Conservation (phyloP, 1,139 yeast species). For the Tardiomyces digboiensis region DNA sequence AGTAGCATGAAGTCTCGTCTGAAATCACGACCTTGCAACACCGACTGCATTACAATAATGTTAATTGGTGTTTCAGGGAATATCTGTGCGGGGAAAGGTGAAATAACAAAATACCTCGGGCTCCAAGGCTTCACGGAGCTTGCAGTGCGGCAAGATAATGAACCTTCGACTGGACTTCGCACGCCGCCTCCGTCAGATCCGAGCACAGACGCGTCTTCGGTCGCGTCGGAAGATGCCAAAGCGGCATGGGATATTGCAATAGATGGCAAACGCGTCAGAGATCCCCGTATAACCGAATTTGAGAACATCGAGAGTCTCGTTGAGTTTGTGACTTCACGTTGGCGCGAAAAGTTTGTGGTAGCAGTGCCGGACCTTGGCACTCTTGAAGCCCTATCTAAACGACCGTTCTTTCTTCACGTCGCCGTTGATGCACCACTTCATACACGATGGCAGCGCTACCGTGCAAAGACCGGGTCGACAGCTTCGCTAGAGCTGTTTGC, state of each 20-base stretch:
- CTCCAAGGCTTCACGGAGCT: constrained; percentile 44
- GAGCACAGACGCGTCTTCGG: constrained; percentile 3
- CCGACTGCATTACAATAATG: constrained; percentile 34
- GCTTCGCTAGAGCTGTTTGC: constrained; percentile 32
- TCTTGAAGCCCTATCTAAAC: constrained; percentile 44
- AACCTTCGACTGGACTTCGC: neutral
- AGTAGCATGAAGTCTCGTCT: too few relatives aligned
- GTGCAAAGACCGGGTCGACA: constrained; percentile 7
- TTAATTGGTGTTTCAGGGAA: constrained; percentile 73
- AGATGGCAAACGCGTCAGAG: neutral
- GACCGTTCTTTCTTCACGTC: constrained; percentile 83
- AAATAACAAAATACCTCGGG: constrained; percentile 48
- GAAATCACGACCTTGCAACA: neutral
- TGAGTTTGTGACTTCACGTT: constrained; percentile 56
- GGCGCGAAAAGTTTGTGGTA: constrained; percentile 58
- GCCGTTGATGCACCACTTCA: constrained; percentile 68
- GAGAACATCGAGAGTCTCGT: constrained; percentile 38
- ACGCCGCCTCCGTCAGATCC: constrained; percentile 3
- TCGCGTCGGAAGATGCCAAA: constrained; percentile 2
- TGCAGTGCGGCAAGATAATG: neutral
- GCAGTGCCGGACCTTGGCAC: constrained; percentile 35
- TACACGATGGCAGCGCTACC: constrained; percentile 40
- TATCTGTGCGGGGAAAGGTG: constrained; percentile 57
- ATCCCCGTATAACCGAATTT: constrained; percentile 21
- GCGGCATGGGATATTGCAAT: neutral